Base-by-base conservation (phyloP, 163 green algal species). In the Smithsoniella earleae region DNA sequence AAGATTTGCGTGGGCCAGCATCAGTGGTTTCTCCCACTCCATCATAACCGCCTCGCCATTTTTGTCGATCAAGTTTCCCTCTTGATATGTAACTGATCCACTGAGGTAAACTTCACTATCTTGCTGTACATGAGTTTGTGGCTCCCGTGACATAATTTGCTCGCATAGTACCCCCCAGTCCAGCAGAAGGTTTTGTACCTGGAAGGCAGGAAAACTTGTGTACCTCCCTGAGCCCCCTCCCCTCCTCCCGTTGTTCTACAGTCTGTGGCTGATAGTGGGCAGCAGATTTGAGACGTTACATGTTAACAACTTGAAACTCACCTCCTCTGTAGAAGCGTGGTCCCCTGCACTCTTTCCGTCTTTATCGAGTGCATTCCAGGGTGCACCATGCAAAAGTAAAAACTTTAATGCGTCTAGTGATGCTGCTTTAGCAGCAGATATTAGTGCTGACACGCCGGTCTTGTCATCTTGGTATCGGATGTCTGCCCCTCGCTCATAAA, bases 21-120 rank as follows among this genome's bases (percentile, higher is more conserved):
- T 95, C 2, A 95, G 80, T 2, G 88, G 83, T 25, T 62, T 64
- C 81, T 97, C 92, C 92, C 93, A 98, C 0, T 81, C 80, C 93
- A 97, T 98, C 93, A 98, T 98, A 25, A 98, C 93, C 0, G 84
- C 93, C 46, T 94, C 87, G 5, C 83, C 82, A 10, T 77, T 54
- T 3, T 16, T 30, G 46, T 62, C 22, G 55, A 46, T n/a, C 30
- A 75, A 62, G 25, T 10, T 22, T 44, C 30, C n/a, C 25, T 77
- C 18, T 38, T 34, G 40, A 25, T 77, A 25, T n/a, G 5, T 8
- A 25, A 62, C n/a, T 28, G n/a, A n/a, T n/a, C n/a, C n/a, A n/a
- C n/a, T n/a, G n/a, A n/a, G n/a, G n/a, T 10, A 6, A 66, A 27
- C 52, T 28, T 27, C 6, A 33, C 43, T 10, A 66, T 13, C 3